Conservation (phyloP, 257 asterid genomes). For the Vinca minor region DNA sequence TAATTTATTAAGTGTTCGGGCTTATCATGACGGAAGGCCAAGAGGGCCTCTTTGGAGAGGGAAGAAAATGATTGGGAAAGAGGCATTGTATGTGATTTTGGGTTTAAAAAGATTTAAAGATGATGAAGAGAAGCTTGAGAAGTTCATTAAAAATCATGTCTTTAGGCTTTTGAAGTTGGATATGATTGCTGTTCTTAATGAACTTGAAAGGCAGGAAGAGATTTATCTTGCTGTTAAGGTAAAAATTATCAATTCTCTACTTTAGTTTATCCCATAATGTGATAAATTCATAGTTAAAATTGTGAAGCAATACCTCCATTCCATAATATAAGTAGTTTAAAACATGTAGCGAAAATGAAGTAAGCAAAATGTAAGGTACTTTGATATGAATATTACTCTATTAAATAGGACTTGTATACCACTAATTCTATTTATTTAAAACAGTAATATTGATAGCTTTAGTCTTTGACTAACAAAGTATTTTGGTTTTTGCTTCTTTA, state of each 20-base stretch:
- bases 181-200: constrained; percentile 69
- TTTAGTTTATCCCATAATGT: not conserved
- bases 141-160: constrained; percentile 66
- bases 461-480: too few relatives aligned
- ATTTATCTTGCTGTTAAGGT: constrained; percentile 86
- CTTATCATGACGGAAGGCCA: constrained; percentile 86
- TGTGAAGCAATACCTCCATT: too few relatives aligned
- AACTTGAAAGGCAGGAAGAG: constrained; percentile 91
- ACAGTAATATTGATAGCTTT: too few relatives aligned
- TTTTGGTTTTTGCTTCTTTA: too few relatives aligned
- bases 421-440: too few relatives aligned
- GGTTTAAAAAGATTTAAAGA: constrained; percentile 73
- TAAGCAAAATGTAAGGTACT: too few relatives aligned
- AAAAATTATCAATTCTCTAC: not conserved
- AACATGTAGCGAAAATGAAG: too few relatives aligned
- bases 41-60: constrained; percentile 95
- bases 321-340: not conserved
- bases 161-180: constrained; percentile 84
- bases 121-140: constrained; percentile 54
- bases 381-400: too few relatives aligned
- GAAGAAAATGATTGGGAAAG: constrained; percentile 80
- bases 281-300: too few relatives aligned
- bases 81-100: constrained; percentile 59
- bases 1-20: constrained; percentile 11
- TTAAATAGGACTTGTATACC: too few relatives aligned